Percentiles rank a stretch among this genome's conserved stretches.
These are phyloP conservation scores for Ichthyophthirius multifiliis DNA, from an alignment of 169 alveolate genomes.

Conservation along the genomic window DNA sequence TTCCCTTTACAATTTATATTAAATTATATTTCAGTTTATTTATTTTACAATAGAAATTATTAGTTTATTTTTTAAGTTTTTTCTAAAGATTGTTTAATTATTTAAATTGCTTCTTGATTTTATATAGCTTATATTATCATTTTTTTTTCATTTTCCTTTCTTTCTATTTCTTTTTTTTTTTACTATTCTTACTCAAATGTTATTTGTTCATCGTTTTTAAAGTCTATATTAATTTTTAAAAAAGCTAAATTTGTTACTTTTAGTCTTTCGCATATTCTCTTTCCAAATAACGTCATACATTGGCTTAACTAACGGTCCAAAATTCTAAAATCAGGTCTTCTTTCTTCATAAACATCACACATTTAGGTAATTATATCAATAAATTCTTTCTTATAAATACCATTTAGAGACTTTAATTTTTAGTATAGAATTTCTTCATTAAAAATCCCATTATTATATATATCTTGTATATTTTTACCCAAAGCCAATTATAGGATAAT, in stretches of 20 bases:
- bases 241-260: neutral
- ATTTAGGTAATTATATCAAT: neutral
- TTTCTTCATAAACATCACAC: neutral
- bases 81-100: too few species aligned
- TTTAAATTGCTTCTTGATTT: too few species aligned
- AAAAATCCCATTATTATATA: neutral
- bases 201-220: neutral
- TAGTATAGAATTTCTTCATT: neutral
- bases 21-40: too few species aligned
- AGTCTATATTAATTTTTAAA: neutral
- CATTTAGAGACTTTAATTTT: neutral
- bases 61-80: too few species aligned
- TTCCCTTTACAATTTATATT: too few species aligned
- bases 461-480: neutral
- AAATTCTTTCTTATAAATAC: neutral
- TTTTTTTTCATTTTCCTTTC: neutral
- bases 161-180: neutral
- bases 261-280: neutral
- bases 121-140: too few species aligned
- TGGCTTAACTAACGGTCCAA: neutral
- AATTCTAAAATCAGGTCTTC: constrained; percentile 3
- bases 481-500: neutral
- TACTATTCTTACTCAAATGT: neutral
- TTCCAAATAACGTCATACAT: neutral
- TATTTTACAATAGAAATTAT: too few species aligned